Evolutionary conservation across 2,329 filamentous ascomycete species (phyloP), one percentile per base, ranked within the genome.

Genomic region (Metarhizium anisopliae): DNA sequence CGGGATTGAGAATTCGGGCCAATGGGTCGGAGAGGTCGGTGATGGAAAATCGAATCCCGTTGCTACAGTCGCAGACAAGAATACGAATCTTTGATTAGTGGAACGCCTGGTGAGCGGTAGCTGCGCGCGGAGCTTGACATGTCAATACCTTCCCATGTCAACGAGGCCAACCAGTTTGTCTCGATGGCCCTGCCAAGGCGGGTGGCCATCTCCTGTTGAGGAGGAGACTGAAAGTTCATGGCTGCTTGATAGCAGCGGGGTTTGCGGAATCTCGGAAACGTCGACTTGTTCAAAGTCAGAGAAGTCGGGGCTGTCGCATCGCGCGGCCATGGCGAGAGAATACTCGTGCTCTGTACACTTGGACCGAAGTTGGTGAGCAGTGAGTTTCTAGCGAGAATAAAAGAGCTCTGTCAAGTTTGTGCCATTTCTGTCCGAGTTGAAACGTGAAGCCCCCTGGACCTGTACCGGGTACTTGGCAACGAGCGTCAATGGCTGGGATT

Each of bases 41-140:
- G 57, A 89, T 85, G 10, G 84, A 87, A 71, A 88, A 86, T 42
- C 86, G 84, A 59, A 89, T 86, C 58, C 86, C 86, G 71, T 89
- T 89, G 70, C 85, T 81, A 32, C 1, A 29, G 14, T 40, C 38
- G 38, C 38, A 40, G 5, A 40, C 4, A 5, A 35, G 7, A 11
- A 11, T 11, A 35, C 32, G 7, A 35, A 40, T 2, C 10, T 14
- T 5, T 40, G 38, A 16, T 40, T 16, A 40, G 38, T 11, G 13
- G 11, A 11, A 16, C 8, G 38, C 38, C 3, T 11, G 14, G 38
- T 16, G 38, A n/a, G 38, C 5, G 4, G 13, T 13, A 5, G 38
- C 38, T 16, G 38, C 13, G 38, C 14, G 14, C 38, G 14, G 8
- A 40, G 38, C 38, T 40, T 16, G 38, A 11, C 5, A n/a, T 14